These are phyloP conservation scores for Populus davidiana DNA, from an alignment of 345 rosid species.

Conservation along the genomic window DNA sequence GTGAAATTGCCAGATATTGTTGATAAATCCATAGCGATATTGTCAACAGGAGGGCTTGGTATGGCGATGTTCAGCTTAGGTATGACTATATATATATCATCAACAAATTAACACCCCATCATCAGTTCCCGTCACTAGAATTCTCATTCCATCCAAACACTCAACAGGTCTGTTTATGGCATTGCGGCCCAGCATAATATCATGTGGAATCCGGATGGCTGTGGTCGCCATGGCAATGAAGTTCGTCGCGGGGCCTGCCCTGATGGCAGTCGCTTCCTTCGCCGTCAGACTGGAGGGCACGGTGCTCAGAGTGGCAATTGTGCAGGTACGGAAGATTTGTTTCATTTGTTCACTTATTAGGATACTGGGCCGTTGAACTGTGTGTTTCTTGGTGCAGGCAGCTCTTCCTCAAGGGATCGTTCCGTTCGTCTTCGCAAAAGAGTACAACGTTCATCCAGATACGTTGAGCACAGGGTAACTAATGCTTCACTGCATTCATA, in stretches of 20 bases:
- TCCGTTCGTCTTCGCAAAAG: constrained; percentile 88
- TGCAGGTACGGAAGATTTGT: constrained; percentile 48
- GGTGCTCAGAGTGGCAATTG: constrained; percentile 51
- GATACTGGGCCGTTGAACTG: neutral
- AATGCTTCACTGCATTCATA: neutral
- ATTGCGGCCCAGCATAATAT: constrained; percentile 55
- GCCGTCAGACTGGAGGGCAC: constrained; percentile 45
- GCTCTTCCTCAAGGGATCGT: constrained; percentile 90
- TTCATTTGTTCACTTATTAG: neutral
- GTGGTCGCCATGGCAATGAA: constrained; percentile 52
- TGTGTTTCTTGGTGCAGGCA: constrained; percentile 46
- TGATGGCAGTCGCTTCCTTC: constrained; percentile 65
- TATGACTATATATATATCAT: constrained; percentile 19
- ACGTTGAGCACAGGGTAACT: constrained; percentile 70
- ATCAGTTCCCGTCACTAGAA: too few species aligned
- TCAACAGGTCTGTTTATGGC: constrained; percentile 83
- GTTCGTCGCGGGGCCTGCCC: constrained; percentile 62
- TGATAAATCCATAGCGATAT: constrained; percentile 56
- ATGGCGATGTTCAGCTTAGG: constrained; percentile 99
- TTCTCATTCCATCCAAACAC: neutral
- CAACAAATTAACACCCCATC: neutral
- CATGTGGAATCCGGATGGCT: constrained; percentile 66
- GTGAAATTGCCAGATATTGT: constrained; percentile 62
- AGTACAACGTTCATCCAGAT: constrained; percentile 77
- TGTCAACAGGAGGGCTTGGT: constrained; percentile 85